Base-by-base conservation (phyloP, 2,329 filamentous ascomycete genomes). In the Ophiostoma angusticollis region DNA sequence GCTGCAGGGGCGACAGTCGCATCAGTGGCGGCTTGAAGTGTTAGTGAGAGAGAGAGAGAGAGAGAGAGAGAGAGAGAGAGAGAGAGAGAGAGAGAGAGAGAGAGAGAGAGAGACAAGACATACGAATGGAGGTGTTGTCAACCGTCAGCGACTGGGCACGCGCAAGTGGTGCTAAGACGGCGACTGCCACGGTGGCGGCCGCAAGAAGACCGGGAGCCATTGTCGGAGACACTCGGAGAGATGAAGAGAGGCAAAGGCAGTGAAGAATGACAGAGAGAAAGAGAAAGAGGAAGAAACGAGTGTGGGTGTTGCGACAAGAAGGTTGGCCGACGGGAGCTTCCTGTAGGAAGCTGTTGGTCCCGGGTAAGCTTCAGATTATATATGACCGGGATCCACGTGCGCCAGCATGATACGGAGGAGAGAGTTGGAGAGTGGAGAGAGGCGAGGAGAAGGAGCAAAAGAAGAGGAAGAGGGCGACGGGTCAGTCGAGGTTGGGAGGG, bases 1-100 rank as follows among this genome's bases (percentile, higher is more conserved):
- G 31, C 37, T 2, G 47, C 45, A 6, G 45, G 44, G 7, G 45
- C 45, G 9, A 49, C 45, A 2, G 44, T 49, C 17, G 24, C 35
- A 4, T 11, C 9, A 6, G 30, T 46, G 33, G 47, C 47, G 12
- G 30, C 47, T 48, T 18, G 13, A 31, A 11, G 3, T 25, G 18
- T 29, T 23, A 34, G 31, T 25, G 24, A 31, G 3, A 16, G 14
- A 29, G 9, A n/a, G 5, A 25, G n/a, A 9, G 8, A n/a, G 23
- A 24, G 23, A 24, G 23, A 24, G 23, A 24, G 23, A 28, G n/a
- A 19, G 19, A 9, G 9, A 21, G 18, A 31, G 12, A 17, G 9
- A 14, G n/a, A 21, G 18, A 8, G 11, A 28, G 23, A 24, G 23
- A 19, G 24, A 25, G 33, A 23, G 33, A 18, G 24, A 23, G 12